phyloP scores from a whole-genome alignment of 164 flowering plant genomes.

The Vitis riparia region DNA sequence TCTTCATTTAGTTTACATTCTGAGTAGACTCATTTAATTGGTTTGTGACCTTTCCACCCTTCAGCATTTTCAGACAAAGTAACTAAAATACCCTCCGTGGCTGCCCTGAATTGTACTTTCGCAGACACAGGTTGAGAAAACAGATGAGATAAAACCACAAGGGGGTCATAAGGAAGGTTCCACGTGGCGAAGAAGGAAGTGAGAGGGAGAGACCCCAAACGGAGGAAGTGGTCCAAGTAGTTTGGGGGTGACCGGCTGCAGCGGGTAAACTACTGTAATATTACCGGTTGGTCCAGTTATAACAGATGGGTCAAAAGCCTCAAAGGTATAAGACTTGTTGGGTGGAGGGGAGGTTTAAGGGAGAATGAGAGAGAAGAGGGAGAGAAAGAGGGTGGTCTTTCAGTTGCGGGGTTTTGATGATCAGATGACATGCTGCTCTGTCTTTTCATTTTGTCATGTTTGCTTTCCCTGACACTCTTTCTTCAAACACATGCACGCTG shows the following conservation, averaged over 20 bases:
- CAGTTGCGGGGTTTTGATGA: conserved; percentile 7
- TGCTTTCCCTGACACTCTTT: too few relatives aligned
- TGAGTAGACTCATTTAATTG: too few relatives aligned
- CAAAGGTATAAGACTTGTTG: too few relatives aligned
- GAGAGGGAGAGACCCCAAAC: conserved; percentile 13
- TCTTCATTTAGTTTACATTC: too few relatives aligned
- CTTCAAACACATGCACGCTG: too few relatives aligned
- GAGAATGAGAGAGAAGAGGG: neutral
- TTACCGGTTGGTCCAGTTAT: conserved; percentile 7
- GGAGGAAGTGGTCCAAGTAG: conserved; percentile 18
- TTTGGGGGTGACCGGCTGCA: neutral
- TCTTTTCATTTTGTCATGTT: too few relatives aligned
- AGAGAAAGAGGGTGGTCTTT: conserved; percentile 6
- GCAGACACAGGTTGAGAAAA: neutral
- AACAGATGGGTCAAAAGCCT: neutral
- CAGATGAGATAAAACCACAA: conserved; percentile 12
- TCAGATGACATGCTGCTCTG: neutral
- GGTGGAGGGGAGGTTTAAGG: conserved; percentile 2
- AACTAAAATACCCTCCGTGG: too few relatives aligned
- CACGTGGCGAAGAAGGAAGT: conserved; percentile 15
- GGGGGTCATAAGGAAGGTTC: neutral
- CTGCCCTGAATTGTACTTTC: neutral
- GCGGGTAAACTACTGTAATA: neutral
- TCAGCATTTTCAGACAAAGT: too few relatives aligned
- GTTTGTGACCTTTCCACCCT: too few relatives aligned